phyloP scores from a whole-genome alignment of 495 filamentous ascomycete species.

The Lophiostoma macrostomum region DNA sequence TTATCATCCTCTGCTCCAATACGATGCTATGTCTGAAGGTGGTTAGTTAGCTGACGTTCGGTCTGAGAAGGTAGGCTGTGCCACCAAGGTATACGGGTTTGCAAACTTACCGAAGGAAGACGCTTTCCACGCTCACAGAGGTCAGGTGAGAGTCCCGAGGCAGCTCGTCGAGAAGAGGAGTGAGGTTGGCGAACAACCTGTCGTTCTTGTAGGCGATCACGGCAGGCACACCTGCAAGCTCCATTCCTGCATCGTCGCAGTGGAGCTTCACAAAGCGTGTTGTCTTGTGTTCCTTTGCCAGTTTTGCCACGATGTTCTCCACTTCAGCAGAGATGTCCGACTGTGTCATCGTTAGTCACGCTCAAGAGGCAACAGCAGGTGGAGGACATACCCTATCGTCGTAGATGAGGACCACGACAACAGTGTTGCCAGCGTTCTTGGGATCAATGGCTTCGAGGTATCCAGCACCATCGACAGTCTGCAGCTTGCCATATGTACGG shows the following conservation, averaged over 20 bases:
- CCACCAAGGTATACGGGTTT: neutral
- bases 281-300: conserved; percentile 65
- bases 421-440: conserved; percentile 73
- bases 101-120: conserved; percentile 54
- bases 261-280: conserved; percentile 89
- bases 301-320: conserved; percentile 68
- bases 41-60: conserved; percentile 16
- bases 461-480: conserved; percentile 81
- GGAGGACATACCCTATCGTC: conserved; percentile 67
- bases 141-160: conserved; percentile 62
- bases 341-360: conserved; percentile 48
- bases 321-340: conserved; percentile 69
- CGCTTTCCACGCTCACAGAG: conserved; percentile 56
- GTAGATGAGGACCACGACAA: conserved; percentile 94
- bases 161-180: conserved; percentile 81
- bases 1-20: conserved; percentile 4
- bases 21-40: conserved; percentile 9
- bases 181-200: conserved; percentile 86
- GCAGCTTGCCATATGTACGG: conserved; percentile 72
- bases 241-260: conserved; percentile 92
- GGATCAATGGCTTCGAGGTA: conserved; percentile 95
- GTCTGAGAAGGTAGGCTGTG: conserved; percentile 1
- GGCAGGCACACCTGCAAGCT: conserved; percentile 82
- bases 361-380: neutral
- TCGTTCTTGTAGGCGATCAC: conserved; percentile 84